Percentiles rank a stretch among this genome's conserved stretches.
Conservation (phyloP, 331 rosid species). For the Spiraea crenata region DNA sequence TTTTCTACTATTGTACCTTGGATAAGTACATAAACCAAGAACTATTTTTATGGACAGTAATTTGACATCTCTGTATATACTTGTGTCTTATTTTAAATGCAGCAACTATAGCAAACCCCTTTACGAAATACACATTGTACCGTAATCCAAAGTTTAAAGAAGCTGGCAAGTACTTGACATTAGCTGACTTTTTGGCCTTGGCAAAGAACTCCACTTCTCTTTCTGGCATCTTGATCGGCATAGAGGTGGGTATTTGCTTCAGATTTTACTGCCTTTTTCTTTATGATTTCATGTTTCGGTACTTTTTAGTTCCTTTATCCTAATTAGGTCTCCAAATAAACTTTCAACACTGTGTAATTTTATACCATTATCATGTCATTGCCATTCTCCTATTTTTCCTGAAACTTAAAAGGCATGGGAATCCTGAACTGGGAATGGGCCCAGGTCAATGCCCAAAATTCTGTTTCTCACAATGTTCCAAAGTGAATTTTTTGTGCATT, state of each 20-base stretch:
- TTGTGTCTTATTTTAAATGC: slow-evolving; percentile 29
- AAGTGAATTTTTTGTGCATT: slow-evolving; percentile 6
- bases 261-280: not conserved
- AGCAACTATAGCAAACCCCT: slow-evolving; percentile 70
- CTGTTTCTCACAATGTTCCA: slow-evolving; percentile 16
- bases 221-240: slow-evolving; percentile 59
- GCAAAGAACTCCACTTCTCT: slow-evolving; percentile 62
- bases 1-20: slow-evolving; percentile 5
- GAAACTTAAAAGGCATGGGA: not conserved
- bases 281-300: not conserved
- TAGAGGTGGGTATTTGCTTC: slow-evolving; percentile 57
- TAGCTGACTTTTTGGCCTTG: slow-evolving; percentile 74
- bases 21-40: slow-evolving; percentile 2
- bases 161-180: slow-evolving; percentile 43
- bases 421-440: no score
- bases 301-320: not conserved
- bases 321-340: not conserved
- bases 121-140: slow-evolving; percentile 20
- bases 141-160: slow-evolving; percentile 54
- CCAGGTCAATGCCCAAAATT: not conserved
- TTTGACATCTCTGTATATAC: slow-evolving; percentile 21
- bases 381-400: not conserved
- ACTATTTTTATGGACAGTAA: slow-evolving; percentile 4
- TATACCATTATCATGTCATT: not conserved
- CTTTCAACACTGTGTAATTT: not conserved